Conservation (phyloP, 306 rosid genomes). For the Trifolium dubium region DNA sequence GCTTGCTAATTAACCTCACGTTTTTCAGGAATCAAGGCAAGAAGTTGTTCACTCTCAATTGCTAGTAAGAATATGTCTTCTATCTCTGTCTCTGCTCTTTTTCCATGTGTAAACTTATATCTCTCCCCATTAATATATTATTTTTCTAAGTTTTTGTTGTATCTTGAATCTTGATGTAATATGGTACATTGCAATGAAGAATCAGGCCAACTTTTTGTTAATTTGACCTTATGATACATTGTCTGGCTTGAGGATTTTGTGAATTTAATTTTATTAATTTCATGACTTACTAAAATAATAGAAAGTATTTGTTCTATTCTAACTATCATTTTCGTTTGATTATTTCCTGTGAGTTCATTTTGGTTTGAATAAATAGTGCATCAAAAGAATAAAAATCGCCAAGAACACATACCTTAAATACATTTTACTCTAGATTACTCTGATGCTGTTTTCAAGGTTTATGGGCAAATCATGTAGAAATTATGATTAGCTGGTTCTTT, state of each 20-base stretch:
- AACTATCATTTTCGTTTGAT: neutral
- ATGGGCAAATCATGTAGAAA: neutral
- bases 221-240: slow-evolving; percentile 10
- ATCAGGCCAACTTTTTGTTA: slow-evolving; percentile 6
- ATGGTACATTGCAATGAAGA: slow-evolving; percentile 4
- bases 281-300: neutral
- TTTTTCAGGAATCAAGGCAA: slow-evolving; percentile 80
- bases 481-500: neutral
- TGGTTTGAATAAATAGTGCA: neutral
- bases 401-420: neutral
- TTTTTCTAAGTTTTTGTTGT: neutral
- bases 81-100: slow-evolving; percentile 14
- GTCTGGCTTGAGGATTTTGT: slow-evolving; percentile 5
- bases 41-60: slow-evolving; percentile 62
- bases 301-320: neutral
- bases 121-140: slow-evolving; percentile 16
- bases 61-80: slow-evolving; percentile 63
- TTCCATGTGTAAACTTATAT: neutral
- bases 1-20: slow-evolving; percentile 33
- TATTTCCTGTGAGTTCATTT: neutral
- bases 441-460: neutral
- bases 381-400: slow-evolving; percentile 21
- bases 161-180: slow-evolving; percentile 12
- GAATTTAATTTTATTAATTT: slow-evolving; percentile 12
- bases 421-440: neutral